A percentile compares a stretch with the other conserved stretches of the same genome.
Conservation (phyloP, 2,329 filamentous ascomycete genomes). For the Aaosphaeria arxii region DNA sequence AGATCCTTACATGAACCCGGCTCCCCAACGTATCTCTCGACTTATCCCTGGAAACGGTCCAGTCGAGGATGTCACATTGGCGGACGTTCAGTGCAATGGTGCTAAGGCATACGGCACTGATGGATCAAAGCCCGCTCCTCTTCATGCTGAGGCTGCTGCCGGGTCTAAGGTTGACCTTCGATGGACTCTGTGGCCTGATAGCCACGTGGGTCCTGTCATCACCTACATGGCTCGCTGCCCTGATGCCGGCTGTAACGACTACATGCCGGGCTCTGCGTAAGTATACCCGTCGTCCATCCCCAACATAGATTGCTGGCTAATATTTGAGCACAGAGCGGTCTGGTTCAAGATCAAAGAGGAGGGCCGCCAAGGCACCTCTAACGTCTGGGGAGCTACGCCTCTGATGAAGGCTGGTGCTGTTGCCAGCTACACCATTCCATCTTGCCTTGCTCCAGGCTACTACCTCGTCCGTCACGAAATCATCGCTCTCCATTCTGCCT, state of each 20-base stretch:
- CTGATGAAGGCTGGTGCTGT: constrained; percentile 45
- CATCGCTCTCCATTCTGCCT: constrained; percentile 52
- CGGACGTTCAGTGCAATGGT: constrained; percentile 58
- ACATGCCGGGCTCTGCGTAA: constrained; percentile 43
- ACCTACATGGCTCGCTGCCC: constrained; percentile 62
- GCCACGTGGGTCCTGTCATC: constrained; percentile 53
- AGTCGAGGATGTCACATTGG: constrained; percentile 51
- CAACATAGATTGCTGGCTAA: constrained; percentile 6
- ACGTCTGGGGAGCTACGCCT: constrained; percentile 47
- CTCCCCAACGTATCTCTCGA: constrained; percentile 55
- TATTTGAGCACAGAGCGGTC: constrained; percentile 40
- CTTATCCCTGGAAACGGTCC: constrained; percentile 58
- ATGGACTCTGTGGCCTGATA: constrained; percentile 54
- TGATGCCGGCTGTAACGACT: constrained; percentile 49
- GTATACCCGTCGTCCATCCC: constrained; percentile 16
- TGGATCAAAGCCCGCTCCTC: constrained; percentile 53
- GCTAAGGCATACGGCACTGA: constrained; percentile 47
- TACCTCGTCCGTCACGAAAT: constrained; percentile 60
- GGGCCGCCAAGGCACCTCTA: constrained; percentile 50
- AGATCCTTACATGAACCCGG: constrained; percentile 30
- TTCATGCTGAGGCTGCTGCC: constrained; percentile 54
- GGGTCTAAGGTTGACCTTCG: constrained; percentile 53
- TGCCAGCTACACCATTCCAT: constrained; percentile 54
- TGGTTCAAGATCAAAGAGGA: constrained; percentile 57
- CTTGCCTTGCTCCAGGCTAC: constrained; percentile 52